Evolutionary conservation across 208 protist genomes (phyloP), one percentile per base, ranked within the genome.

Genomic region (Crithidia fasciculata): DNA sequence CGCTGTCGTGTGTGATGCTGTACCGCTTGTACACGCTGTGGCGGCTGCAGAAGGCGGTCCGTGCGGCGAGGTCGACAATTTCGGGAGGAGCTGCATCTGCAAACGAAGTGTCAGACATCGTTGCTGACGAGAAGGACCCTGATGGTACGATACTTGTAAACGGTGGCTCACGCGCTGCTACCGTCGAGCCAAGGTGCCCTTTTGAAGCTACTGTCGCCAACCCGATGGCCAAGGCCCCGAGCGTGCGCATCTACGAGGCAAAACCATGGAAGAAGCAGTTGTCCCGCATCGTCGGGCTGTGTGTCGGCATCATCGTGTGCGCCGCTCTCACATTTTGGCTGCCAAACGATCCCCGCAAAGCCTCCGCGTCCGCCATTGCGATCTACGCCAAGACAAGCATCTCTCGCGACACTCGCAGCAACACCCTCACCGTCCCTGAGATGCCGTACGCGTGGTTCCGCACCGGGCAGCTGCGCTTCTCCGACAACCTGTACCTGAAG

Each of bases 261-360:
- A 41, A 10, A 10, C n/a, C 61, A 28, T 36, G 52, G 12, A 47
- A 47, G 50, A 58, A 66, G 63, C 53, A 61, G 57, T 39, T 61
- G 45, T 50, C 47, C 13, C 64, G 63, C 40, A 28, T 83, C 5
- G 5, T 76, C 15, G 56, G 65, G 50, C 39, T 74, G 19, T 41
- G 73, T 18, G 15, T 70, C 8, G 57, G 74, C 28, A 52, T 86
- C n/a, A 8, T 71, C 2, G 72, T 76, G 7, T 78, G 54, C 19
- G 78, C 69, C 19, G 37, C 82, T 12, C 19, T 85, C 50, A 69
- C 83, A 8, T 80, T 86, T 43, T 89, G 85, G 62, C 49, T 92
- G 12, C 87, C 87, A 2, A 92, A 92, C 59, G 75, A 83, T 18
- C 72, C 69, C 39, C 72, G 62, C 5, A 39, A 65, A 9, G 81